These are phyloP conservation scores for Eugenia klotzschiana DNA, from an alignment of 441 rosid genomes.

Conservation along the genomic window DNA sequence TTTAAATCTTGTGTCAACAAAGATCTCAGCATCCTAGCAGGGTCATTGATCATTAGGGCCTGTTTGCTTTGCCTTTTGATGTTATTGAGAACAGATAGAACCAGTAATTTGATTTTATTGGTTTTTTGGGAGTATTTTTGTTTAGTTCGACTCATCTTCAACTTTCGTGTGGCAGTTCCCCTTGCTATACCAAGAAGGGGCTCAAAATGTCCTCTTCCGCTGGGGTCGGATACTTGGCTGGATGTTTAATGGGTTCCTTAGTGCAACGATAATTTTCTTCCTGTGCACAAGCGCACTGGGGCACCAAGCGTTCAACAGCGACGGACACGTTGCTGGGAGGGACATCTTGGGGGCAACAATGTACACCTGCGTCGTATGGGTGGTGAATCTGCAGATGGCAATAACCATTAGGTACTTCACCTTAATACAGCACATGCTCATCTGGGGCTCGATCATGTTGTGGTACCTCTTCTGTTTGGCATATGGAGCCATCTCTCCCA, in stretches of 20 bases:
- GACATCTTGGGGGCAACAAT: not conserved
- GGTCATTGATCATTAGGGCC: not conserved
- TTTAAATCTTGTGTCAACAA: not conserved
- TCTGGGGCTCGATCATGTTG: conserved; percentile 1
- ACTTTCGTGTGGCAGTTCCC: not conserved
- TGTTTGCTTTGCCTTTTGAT: not conserved
- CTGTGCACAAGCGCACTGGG: not conserved
- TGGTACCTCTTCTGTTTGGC: conserved; percentile 2
- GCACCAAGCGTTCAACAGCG: conserved; percentile 1
- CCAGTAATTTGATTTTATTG: not conserved
- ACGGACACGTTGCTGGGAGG: not conserved
- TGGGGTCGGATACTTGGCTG: not conserved
- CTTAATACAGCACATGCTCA: not conserved
- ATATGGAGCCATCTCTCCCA: not conserved
- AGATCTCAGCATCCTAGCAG: not conserved
- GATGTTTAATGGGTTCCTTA: conserved; percentile 1
- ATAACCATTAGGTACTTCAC: not conserved
- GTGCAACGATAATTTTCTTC: conserved; percentile 1
- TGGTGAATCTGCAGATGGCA: conserved; percentile 1
- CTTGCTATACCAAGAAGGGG: conserved; percentile 1
- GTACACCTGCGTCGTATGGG: not conserved
- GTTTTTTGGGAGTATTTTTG: not conserved
- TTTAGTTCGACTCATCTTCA: not conserved
- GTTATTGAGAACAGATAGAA: not conserved
- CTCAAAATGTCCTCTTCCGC: conserved; percentile 1